A percentile compares a stretch with the other conserved stretches of the same genome.
These are phyloP conservation scores for Meyerozyma guilliermondii DNA, from an alignment of 1,139 yeast species.

Conservation along the genomic window DNA sequence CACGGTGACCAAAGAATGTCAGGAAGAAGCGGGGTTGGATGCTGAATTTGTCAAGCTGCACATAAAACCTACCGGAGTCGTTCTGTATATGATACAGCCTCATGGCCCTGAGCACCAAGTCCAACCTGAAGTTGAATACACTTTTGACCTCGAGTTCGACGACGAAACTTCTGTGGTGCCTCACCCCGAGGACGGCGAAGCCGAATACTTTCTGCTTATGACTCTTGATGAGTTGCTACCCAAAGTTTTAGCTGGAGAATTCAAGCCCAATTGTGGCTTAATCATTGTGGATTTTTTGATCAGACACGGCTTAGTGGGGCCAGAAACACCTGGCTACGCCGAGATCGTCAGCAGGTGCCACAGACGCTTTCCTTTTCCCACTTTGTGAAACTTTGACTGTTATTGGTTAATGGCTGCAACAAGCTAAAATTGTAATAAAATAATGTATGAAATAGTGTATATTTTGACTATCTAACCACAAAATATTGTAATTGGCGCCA, in stretches of 20 bases:
- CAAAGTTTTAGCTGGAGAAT: constrained; percentile 48
- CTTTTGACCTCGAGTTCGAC: constrained; percentile 66
- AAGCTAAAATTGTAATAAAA: background rate
- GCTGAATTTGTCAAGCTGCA: constrained; percentile 43
- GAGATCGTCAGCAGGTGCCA: constrained; percentile 60
- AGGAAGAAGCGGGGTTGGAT: constrained; percentile 84
- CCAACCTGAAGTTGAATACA: constrained; percentile 86
- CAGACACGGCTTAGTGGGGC: constrained; percentile 67
- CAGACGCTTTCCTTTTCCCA: constrained; percentile 68
- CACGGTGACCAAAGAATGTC: constrained; percentile 79
- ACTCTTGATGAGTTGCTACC: constrained; percentile 49
- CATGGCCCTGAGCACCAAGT: constrained; percentile 43
- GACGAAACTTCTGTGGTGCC: constrained; percentile 47
- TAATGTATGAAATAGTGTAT: background rate
- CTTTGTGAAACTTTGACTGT: constrained; percentile 13
- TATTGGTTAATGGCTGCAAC: background rate
- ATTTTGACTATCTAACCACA: background rate
- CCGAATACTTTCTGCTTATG: constrained; percentile 65
- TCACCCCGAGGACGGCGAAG: constrained; percentile 80
- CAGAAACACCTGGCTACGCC: constrained; percentile 51
- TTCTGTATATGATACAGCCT: constrained; percentile 58
- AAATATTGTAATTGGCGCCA: too few species aligned
- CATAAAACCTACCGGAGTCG: constrained; percentile 54
- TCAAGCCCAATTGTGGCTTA: constrained; percentile 86
- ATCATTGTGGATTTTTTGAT: constrained; percentile 78